Evolutionary conservation across 192 early-diverging fungal species (phyloP).

Genomic region (Allomyces javanicus): DNA sequence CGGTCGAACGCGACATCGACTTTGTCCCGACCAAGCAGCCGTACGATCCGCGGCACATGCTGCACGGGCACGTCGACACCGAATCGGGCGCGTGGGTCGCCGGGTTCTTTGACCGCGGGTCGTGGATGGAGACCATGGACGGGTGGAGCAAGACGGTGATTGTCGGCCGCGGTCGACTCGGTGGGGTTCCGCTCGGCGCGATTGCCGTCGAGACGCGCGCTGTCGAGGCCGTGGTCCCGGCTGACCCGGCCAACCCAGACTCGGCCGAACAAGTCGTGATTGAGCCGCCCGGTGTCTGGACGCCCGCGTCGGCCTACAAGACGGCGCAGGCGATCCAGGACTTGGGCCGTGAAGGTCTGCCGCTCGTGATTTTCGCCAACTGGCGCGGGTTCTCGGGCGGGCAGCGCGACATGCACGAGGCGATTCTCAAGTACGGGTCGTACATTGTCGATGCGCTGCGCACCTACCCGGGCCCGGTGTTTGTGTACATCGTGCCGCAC

Average conservation of each 20-base stretch:
- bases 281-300: constrained; percentile 95
- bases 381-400: constrained; percentile 99
- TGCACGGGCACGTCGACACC: constrained; percentile 55
- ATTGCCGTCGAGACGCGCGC: constrained; percentile 92
- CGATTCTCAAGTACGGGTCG: constrained; percentile 90
- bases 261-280: constrained; percentile 72
- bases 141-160: constrained; percentile 96
- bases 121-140: constrained; percentile 84
- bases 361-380: constrained; percentile 98
- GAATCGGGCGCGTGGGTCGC: constrained; percentile 41
- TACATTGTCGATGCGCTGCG: constrained; percentile 90
- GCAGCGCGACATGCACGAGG: constrained; percentile 97
- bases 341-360: constrained; percentile 95
- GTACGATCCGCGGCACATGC: constrained; percentile 78
- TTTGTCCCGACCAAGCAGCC: constrained; percentile 62
- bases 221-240: constrained; percentile 74
- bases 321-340: constrained; percentile 98
- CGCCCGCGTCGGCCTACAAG: constrained; percentile 97
- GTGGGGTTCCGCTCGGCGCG: constrained; percentile 91
- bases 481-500: constrained; percentile 82
- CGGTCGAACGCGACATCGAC: constrained; percentile 62
- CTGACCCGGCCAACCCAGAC: constrained; percentile 80
- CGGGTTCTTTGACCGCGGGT: constrained; percentile 96
- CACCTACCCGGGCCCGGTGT: constrained; percentile 93
- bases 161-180: constrained; percentile 80